Evolutionary conservation across 1,139 yeast species (phyloP), one percentile per base, ranked within the genome.

Genomic region (Blastobotrys buckinghamii): DNA sequence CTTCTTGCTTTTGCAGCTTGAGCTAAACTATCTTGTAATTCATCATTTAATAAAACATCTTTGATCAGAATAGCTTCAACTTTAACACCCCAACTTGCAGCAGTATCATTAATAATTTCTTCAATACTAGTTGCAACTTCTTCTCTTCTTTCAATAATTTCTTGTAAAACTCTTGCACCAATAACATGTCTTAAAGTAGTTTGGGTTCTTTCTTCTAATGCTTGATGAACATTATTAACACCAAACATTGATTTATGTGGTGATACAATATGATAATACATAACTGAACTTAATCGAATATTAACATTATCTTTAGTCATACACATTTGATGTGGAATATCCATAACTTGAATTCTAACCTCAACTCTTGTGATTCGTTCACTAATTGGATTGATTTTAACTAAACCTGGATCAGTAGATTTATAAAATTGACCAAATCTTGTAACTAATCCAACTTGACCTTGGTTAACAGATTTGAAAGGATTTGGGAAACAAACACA

Each of bases 1-100:
- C 90, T 73, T 69, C 78, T 79, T 35, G 87, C 83, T 70, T 82
- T 86, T 34, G 89, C 86, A 30, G 89, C 89, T 75, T 79, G 81
- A 2, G 88, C 78, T 56, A 83, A 71, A 2, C 87, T 78, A 44
- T 76, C 71, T 51, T 82, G 80, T 46, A 83, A 82, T 50, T 75
- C 75, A 13, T 68, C 67, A 17, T 83, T 81, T 57, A 83, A 72
- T 29, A 71, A 67, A 61, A 83, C 73, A 63, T 82, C 89, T 69
- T 83, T 83, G 63, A 83, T 82, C 57, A 83, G 72, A 52, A 83
- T 81, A 46, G 82, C 74, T 64, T 83, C 89, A 50, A 83, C 78
- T 53, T 74, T 72, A 46, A 82, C 86, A 62, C 90, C 90, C 90
- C 90, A 83, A 50, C 75, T 79, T 44, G 70, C 69, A 4, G 87